A percentile compares a stretch with the other conserved stretches of the same genome.
Conservation (phyloP, 495 filamentous ascomycete genomes). For the Penicillium tannophilum region DNA sequence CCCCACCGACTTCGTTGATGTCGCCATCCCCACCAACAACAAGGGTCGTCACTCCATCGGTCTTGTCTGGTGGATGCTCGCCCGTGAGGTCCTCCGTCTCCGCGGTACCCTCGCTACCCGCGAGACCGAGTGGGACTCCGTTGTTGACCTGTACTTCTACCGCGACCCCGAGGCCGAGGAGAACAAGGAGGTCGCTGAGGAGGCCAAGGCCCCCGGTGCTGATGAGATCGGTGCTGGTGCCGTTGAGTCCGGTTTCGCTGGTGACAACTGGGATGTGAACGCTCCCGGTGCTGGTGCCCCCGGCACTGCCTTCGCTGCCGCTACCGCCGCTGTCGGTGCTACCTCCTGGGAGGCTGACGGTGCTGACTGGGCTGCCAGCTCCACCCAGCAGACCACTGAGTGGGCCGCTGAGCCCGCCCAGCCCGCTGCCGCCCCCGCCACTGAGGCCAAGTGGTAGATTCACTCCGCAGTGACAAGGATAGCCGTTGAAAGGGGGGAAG, state of each 20-base stretch:
- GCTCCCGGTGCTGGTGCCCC: constrained; percentile 60
- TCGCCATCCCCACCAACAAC: constrained; percentile 99
- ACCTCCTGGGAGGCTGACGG: constrained; percentile 80
- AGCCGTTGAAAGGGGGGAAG: constrained; percentile 35
- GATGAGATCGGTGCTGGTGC: constrained; percentile 83
- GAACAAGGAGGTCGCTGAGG: constrained; percentile 82
- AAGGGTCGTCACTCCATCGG: constrained; percentile 99
- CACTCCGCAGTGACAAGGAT: constrained; percentile 31
- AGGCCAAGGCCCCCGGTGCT: constrained; percentile 67
- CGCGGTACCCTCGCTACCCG: constrained; percentile 92
- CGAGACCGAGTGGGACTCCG: constrained; percentile 96
- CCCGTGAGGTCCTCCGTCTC: constrained; percentile 98
- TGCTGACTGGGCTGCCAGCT: constrained; percentile 71
- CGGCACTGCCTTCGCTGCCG: constrained; percentile 63
- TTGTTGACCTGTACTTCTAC: constrained; percentile 99
- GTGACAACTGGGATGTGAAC: constrained; percentile 58
- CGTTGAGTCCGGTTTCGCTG: constrained; percentile 78
- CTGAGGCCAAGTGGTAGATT: constrained; percentile 68
- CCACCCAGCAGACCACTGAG: constrained; percentile 58
- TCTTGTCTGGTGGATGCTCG: constrained; percentile 98
- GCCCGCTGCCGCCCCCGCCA: constrained; percentile 31
- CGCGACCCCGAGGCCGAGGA: constrained; percentile 98
- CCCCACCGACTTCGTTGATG: constrained; percentile 98
- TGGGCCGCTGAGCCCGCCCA: constrained; percentile 68
- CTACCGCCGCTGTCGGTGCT: constrained; percentile 61